Conservation (phyloP, 2,329 filamentous ascomycete genomes). For the Aureobasidium musti region DNA sequence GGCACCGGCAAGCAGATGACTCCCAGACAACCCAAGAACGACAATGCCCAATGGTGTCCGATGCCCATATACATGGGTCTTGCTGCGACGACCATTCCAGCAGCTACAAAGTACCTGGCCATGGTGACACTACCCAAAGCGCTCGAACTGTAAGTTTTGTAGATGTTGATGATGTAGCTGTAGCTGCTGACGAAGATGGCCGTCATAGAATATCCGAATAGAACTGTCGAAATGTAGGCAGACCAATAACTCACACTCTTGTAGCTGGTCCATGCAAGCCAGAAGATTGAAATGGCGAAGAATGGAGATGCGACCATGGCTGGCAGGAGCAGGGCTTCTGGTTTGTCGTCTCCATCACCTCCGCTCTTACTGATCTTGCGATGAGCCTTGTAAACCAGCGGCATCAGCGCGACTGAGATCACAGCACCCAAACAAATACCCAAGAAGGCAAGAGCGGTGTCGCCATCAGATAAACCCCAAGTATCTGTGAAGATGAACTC, state of each 20-base stretch:
- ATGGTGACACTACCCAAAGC: constrained; percentile 42
- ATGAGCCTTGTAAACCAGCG: constrained; percentile 37
- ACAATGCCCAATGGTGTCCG: constrained; percentile 47
- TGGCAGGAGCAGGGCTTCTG: constrained; percentile 46
- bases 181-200: constrained; percentile 46
- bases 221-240: constrained; percentile 44
- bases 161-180: constrained; percentile 43
- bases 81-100: constrained; percentile 45
- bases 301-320: constrained; percentile 47
- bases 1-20: neutral
- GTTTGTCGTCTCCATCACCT: constrained; percentile 16
- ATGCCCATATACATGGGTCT: constrained; percentile 44
- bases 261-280: constrained; percentile 53
- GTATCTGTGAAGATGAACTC: constrained; percentile 50
- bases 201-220: constrained; percentile 52
- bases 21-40: constrained; percentile 37
- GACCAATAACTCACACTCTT: constrained; percentile 49
- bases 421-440: constrained; percentile 49
- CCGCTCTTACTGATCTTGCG: constrained; percentile 28
- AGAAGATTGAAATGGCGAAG: constrained; percentile 52
- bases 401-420: constrained; percentile 41
- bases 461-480: constrained; percentile 46
- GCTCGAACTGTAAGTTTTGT: constrained; percentile 46
- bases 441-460: constrained; percentile 48
- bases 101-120: constrained; percentile 38